Evolutionary conservation across 768 basidiomycete genomes (phyloP).

Genomic region (Phylloporus sp.): DNA sequence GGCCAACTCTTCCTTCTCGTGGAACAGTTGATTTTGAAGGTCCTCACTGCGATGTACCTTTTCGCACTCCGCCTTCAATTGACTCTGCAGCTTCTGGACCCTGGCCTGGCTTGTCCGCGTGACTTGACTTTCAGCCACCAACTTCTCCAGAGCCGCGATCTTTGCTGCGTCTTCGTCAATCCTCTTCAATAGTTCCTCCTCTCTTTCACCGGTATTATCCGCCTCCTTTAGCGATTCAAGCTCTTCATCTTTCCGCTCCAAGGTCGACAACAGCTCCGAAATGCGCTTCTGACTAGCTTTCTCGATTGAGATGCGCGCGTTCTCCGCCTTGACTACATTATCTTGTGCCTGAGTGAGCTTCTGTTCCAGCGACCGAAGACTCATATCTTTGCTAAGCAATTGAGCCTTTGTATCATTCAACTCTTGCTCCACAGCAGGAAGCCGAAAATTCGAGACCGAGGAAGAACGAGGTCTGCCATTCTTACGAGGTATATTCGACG

Average conservation of each 20-base stretch:
- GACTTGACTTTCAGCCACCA: constrained; percentile 40
- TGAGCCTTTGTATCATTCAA: constrained; percentile 42
- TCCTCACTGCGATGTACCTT: constrained; percentile 39
- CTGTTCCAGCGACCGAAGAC: constrained; percentile 39
- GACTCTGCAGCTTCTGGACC: constrained; percentile 38
- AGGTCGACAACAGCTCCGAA: constrained; percentile 35
- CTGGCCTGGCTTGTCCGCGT: constrained; percentile 27
- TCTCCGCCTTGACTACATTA: constrained; percentile 49
- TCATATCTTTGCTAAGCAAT: constrained; percentile 41
- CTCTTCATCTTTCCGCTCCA: constrained; percentile 61
- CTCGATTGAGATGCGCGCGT: constrained; percentile 54
- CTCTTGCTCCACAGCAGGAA: constrained; percentile 52
- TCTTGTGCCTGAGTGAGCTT: constrained; percentile 47
- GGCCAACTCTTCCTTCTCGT: constrained; percentile 49
- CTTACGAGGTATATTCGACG: constrained; percentile 31
- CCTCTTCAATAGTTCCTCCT: constrained; percentile 56
- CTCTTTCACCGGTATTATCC: constrained; percentile 43
- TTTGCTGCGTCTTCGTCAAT: constrained; percentile 72
- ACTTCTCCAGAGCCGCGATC: constrained; percentile 51
- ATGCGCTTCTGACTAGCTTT: constrained; percentile 42
- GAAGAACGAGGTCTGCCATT: constrained; percentile 51
- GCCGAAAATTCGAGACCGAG: constrained; percentile 48
- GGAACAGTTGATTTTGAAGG: constrained; percentile 41
- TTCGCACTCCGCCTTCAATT: constrained; percentile 40
- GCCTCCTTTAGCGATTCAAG: constrained; percentile 39